Evolutionary conservation across 805 yeast species (phyloP).

Genomic region (Hanseniaspora meyeri): DNA sequence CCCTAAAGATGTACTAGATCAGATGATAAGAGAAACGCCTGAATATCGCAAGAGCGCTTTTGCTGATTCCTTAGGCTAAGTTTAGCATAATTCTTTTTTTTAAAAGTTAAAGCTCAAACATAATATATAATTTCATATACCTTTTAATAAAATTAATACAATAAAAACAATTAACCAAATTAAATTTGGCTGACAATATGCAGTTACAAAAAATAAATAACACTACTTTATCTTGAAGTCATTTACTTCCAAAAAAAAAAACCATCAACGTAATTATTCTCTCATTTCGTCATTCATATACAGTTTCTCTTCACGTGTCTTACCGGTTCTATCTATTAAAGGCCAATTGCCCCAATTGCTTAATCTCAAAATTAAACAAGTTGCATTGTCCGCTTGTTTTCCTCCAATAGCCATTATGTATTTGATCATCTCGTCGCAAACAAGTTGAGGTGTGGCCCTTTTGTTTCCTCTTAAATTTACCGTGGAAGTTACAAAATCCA

Average conservation of each 20-base stretch:
- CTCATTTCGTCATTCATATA: conserved; percentile 16
- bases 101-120: neutral
- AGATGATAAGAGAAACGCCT: neutral
- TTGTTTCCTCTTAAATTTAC: conserved; percentile 47
- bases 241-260: no score
- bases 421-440: conserved; percentile 73
- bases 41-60: neutral
- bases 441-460: conserved; percentile 68
- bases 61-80: neutral
- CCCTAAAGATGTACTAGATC: neutral
- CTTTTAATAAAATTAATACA: neutral
- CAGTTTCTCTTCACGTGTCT: conserved; percentile 58
- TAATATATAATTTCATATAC: neutral
- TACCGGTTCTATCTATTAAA: conserved; percentile 67
- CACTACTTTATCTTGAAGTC: no score
- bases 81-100: neutral
- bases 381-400: conserved; percentile 73
- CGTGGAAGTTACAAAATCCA: conserved; percentile 69
- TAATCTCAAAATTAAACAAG: conserved; percentile 67
- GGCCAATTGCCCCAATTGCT: conserved; percentile 96
- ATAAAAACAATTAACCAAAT: no score
- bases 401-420: conserved; percentile 81
- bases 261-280: neutral
- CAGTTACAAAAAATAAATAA: no score
- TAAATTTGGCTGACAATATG: neutral